phyloP scores from a whole-genome alignment of 2,329 filamentous ascomycete species.

The Ophiostoma tasmaniense region DNA sequence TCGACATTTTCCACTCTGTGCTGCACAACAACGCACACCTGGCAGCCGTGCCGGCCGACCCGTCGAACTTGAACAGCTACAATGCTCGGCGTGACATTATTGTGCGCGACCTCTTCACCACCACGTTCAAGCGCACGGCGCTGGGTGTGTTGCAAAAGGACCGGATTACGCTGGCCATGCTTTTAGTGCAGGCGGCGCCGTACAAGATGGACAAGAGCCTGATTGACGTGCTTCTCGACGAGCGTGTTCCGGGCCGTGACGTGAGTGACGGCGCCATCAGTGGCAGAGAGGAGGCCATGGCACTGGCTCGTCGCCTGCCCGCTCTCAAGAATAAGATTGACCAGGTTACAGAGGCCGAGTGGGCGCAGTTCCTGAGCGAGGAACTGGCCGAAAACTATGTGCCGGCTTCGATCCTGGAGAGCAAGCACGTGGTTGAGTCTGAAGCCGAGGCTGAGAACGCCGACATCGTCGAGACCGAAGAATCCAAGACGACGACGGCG shows the following conservation, averaged over 20 bases:
- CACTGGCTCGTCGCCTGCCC: slow-evolving; percentile 58
- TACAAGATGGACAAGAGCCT: slow-evolving; percentile 89
- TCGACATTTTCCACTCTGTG: slow-evolving; percentile 93
- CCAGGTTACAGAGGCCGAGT: slow-evolving; percentile 51
- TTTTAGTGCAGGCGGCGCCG: slow-evolving; percentile 90
- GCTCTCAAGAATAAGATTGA: slow-evolving; percentile 67
- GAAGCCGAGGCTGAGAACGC: neutral
- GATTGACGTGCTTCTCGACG: slow-evolving; percentile 79
- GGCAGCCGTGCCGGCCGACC: slow-evolving; percentile 65
- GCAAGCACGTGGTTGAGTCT: slow-evolving; percentile 36
- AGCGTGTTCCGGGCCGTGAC: slow-evolving; percentile 65
- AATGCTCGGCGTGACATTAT: slow-evolving; percentile 80
- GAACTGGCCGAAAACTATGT: slow-evolving; percentile 81
- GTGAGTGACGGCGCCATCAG: slow-evolving; percentile 36
- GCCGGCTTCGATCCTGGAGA: slow-evolving; percentile 64
- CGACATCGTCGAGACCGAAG: neutral
- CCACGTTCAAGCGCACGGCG: slow-evolving; percentile 87
- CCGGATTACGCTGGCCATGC: slow-evolving; percentile 85
- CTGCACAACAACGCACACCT: slow-evolving; percentile 71
- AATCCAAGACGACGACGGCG: neutral
- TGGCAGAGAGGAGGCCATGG: slow-evolving; percentile 56
- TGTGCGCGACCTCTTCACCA: slow-evolving; percentile 82
- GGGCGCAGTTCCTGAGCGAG: slow-evolving; percentile 75
- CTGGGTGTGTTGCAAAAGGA: slow-evolving; percentile 89
- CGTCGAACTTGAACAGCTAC: slow-evolving; percentile 64